Conservation (phyloP, 768 basidiomycete genomes). For the Mycena filopes region DNA sequence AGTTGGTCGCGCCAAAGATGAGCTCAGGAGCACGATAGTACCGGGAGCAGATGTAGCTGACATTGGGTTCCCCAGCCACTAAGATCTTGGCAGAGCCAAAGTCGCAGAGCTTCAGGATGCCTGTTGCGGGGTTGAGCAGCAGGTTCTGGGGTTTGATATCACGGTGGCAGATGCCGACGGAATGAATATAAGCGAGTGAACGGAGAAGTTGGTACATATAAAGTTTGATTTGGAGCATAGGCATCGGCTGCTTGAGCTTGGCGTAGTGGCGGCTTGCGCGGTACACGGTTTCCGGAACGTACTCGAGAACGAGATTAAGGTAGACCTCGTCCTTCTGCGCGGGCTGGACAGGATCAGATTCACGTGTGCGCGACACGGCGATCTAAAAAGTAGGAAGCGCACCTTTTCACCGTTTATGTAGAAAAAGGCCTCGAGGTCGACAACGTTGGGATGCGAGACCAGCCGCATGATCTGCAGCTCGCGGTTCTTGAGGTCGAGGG, state of each 20-base stretch:
- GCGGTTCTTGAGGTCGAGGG: too few species aligned
- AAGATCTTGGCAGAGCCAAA: conserved; percentile 99
- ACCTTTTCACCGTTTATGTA: conserved; percentile 99
- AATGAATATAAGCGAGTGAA: conserved; percentile 99
- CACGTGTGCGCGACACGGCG: not conserved
- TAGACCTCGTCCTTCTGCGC: conserved; percentile 98
- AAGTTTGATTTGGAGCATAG: conserved; percentile 98
- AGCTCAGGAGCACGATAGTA: conserved; percentile 99
- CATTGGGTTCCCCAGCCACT: conserved; percentile 97
- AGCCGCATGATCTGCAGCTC: conserved; percentile 99
- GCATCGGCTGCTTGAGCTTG: conserved; percentile 99
- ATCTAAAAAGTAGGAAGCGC: conserved; percentile 35
- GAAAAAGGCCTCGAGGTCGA: conserved; percentile 97
- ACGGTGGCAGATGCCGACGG: conserved; percentile 98
- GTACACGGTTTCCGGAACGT: conserved; percentile 99
- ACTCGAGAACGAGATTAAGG: conserved; percentile 99
- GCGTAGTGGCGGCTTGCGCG: conserved; percentile 98
- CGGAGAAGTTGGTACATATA: conserved; percentile 99
- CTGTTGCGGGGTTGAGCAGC: conserved; percentile 95
- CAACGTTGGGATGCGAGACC: conserved; percentile 96
- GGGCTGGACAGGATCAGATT: conserved; percentile 27
- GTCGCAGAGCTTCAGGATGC: conserved; percentile 97
- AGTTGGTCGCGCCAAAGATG: conserved; percentile 99
- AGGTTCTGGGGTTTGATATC: conserved; percentile 99
- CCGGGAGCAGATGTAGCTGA: conserved; percentile 99